These are phyloP conservation scores for Lagenaria siceraria DNA, from an alignment of 306 rosid species.

Conservation along the genomic window DNA sequence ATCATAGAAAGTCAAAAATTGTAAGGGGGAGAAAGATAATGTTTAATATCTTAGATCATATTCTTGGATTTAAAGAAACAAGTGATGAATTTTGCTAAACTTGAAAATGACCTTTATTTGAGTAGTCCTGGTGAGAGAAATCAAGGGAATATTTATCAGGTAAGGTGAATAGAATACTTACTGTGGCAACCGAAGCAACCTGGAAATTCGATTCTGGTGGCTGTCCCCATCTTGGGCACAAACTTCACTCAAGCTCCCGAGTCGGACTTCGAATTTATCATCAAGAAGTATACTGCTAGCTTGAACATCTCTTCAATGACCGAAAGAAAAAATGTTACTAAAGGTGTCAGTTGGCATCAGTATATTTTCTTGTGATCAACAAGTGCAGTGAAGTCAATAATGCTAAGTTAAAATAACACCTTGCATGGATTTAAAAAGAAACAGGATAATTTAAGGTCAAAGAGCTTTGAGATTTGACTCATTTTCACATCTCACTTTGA, in stretches of 20 bases:
- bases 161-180: slow-evolving; percentile 23
- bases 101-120: not conserved
- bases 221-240: slow-evolving; percentile 68
- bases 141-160: not conserved
- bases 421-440: not conserved
- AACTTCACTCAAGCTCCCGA: slow-evolving; percentile 80
- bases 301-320: slow-evolving; percentile 70
- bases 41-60: not conserved
- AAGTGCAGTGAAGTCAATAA: not conserved
- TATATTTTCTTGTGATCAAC: not conserved
- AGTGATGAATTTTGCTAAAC: not conserved
- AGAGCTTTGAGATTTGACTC: not conserved
- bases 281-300: slow-evolving; percentile 93
- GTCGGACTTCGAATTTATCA: slow-evolving; percentile 86
- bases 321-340: slow-evolving; percentile 11
- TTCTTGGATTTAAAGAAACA: not conserved
- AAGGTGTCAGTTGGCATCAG: not conserved
- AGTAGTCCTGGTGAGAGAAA: not conserved
- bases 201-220: slow-evolving; percentile 70
- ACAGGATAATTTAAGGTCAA: not conserved
- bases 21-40: not conserved
- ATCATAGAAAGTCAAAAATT: not conserved
- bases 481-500: not conserved
- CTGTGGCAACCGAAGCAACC: slow-evolving; percentile 69
- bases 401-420: not conserved